Evolutionary conservation across 202 grass and related monocot species (phyloP).

Genomic region (Tripidium arundinaceum): DNA sequence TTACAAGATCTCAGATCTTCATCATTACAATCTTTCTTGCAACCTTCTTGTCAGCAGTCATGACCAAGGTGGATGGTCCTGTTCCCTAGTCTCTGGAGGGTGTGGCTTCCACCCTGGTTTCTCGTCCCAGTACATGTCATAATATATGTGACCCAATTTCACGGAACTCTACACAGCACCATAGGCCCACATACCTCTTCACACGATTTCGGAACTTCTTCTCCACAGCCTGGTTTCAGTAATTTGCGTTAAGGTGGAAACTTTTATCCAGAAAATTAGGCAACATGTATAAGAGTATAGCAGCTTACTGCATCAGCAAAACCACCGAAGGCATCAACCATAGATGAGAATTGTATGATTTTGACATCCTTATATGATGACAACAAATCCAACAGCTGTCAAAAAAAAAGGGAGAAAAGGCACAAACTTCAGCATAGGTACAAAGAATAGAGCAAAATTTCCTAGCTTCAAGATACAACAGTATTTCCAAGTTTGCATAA

Average conservation of each 20-base stretch:
- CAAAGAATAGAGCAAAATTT: background rate
- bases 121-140: conserved; percentile 98
- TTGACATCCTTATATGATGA: conserved; percentile 71
- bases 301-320: conserved; percentile 73
- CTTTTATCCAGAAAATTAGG: conserved; percentile 17
- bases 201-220: conserved; percentile 74
- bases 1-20: conserved; percentile 16
- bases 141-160: conserved; percentile 93
- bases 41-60: conserved; percentile 28
- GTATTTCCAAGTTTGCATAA: background rate
- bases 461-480: conserved; percentile 8
- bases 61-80: conserved; percentile 79
- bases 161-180: conserved; percentile 77
- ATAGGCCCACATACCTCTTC: conserved; percentile 77
- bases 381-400: conserved; percentile 65
- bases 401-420: background rate
- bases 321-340: conserved; percentile 69
- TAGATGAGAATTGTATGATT: conserved; percentile 89
- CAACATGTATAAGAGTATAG: background rate
- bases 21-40: conserved; percentile 9
- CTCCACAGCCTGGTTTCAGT: conserved; percentile 52
- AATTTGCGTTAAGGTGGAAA: conserved; percentile 4
- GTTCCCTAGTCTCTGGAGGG: conserved; percentile 54
- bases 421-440: background rate
- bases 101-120: conserved; percentile 86